Percentiles rank a stretch among this genome's conserved stretches.
Evolutionary conservation across 805 yeast genomes (phyloP).

Genomic region (Starmerella davenportii): DNA sequence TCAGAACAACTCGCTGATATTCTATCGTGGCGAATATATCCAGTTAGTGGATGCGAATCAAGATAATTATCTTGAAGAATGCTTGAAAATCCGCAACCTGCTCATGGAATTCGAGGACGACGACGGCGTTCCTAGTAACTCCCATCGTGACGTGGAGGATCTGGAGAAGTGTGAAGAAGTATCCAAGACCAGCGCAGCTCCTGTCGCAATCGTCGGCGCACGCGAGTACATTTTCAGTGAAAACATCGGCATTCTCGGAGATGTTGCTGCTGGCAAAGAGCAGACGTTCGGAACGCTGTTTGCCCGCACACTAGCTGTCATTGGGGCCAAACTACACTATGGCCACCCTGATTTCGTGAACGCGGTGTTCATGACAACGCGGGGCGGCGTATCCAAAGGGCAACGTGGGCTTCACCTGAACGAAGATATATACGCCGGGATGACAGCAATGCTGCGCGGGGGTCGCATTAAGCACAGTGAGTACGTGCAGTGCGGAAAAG

Average conservation of each 20-base stretch:
- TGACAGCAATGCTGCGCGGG: constrained; percentile 60
- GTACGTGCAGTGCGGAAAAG: constrained; percentile 72
- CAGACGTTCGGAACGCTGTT: constrained; percentile 75
- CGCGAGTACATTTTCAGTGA: constrained; percentile 72
- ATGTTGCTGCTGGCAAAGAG: constrained; percentile 76
- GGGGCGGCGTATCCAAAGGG: constrained; percentile 78
- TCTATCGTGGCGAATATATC: constrained; percentile 63
- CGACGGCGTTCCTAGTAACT: neutral
- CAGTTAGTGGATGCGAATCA: constrained; percentile 74
- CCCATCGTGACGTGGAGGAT: neutral
- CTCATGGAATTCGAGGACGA: constrained; percentile 41
- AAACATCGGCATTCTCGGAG: constrained; percentile 65
- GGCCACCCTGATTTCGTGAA: constrained; percentile 78
- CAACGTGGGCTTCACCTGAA: constrained; percentile 68
- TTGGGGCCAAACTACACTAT: constrained; percentile 70
- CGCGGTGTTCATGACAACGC: constrained; percentile 56
- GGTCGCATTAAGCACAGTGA: constrained; percentile 76
- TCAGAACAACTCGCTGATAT: constrained; percentile 58
- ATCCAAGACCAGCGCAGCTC: constrained; percentile 18
- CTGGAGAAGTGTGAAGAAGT: constrained; percentile 13
- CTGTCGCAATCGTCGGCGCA: constrained; percentile 72
- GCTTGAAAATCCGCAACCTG: constrained; percentile 57
- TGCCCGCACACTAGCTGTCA: constrained; percentile 63
- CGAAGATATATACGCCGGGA: constrained; percentile 77
- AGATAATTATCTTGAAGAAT: constrained; percentile 66